Percentiles rank a stretch among this genome's conserved stretches.
These are phyloP conservation scores for Spizellomyces punctatus DNA, from an alignment of 192 early-diverging fungal genomes.

Conservation along the genomic window DNA sequence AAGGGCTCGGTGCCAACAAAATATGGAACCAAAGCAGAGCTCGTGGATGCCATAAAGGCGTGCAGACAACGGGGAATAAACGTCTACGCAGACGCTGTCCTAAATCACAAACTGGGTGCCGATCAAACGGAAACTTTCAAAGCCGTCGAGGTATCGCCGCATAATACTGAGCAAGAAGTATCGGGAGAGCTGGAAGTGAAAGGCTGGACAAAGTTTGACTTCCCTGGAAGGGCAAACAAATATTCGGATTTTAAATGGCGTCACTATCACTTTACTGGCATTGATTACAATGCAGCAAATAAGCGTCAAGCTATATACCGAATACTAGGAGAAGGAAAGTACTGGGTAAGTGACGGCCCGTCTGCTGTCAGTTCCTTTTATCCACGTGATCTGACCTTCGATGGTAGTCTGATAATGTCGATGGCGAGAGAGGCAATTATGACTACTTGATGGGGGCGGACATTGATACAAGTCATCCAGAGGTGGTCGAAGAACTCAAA, in stretches of 20 bases:
- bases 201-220: constrained; percentile 48
- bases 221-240: constrained; percentile 41
- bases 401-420: constrained; percentile 43
- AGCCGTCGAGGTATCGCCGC: constrained; percentile 40
- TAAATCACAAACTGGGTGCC: constrained; percentile 50
- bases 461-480: constrained; percentile 35
- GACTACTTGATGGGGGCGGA: constrained; percentile 52
- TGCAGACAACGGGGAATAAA: constrained; percentile 35
- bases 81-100: constrained; percentile 47
- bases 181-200: constrained; percentile 39
- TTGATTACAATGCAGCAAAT: constrained; percentile 48
- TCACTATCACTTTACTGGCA: constrained; percentile 46
- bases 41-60: constrained; percentile 44
- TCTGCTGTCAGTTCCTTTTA: neutral
- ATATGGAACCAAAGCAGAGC: constrained; percentile 50
- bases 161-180: constrained; percentile 45
- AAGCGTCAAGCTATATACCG: constrained; percentile 44
- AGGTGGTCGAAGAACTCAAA: constrained; percentile 17
- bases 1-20: constrained; percentile 51
- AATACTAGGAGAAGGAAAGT: constrained; percentile 49
- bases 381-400: neutral
- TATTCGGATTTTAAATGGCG: constrained; percentile 47
- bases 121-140: constrained; percentile 48
- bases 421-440: constrained; percentile 51
- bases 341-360: constrained; percentile 29